Evolutionary conservation across 345 rosid species (phyloP).

Genomic region (Rhizophora apiculata): DNA sequence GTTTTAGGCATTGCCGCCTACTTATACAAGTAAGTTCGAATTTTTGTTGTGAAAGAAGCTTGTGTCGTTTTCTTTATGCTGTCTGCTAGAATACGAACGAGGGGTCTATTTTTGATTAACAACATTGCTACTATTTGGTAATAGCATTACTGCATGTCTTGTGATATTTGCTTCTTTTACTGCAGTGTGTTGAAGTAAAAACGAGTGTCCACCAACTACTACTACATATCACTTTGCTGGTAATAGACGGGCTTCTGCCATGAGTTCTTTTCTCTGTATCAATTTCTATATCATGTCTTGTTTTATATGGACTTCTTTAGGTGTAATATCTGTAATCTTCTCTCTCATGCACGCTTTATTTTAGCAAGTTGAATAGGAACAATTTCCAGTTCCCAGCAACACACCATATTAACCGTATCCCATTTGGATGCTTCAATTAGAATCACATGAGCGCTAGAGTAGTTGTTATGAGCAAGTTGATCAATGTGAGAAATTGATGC

Average conservation of each 20-base stretch:
- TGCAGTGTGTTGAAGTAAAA: constrained; percentile 45
- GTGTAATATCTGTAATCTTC: no score
- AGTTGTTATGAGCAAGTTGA: no score
- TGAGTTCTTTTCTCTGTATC: background rate
- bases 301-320: no score
- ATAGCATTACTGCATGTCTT: background rate
- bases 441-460: no score
- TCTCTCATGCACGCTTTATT: no score
- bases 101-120: no score
- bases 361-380: no score
- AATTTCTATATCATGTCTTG: background rate
- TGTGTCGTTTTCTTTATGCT: background rate
- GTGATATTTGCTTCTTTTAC: constrained; percentile 2
- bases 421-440: no score
- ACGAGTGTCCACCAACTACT: background rate
- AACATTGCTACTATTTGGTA: no score
- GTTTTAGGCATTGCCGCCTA: constrained; percentile 33
- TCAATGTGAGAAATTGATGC: no score
- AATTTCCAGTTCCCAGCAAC: no score
- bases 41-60: background rate
- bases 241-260: background rate
- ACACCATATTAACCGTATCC: no score
- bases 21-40: constrained; percentile 27
- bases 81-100: background rate
- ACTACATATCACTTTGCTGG: background rate